Percentiles rank a stretch among this genome's conserved stretches.
phyloP scores from a whole-genome alignment of 1,284 basidiomycete species.

The Cryptococcus sp. region DNA sequence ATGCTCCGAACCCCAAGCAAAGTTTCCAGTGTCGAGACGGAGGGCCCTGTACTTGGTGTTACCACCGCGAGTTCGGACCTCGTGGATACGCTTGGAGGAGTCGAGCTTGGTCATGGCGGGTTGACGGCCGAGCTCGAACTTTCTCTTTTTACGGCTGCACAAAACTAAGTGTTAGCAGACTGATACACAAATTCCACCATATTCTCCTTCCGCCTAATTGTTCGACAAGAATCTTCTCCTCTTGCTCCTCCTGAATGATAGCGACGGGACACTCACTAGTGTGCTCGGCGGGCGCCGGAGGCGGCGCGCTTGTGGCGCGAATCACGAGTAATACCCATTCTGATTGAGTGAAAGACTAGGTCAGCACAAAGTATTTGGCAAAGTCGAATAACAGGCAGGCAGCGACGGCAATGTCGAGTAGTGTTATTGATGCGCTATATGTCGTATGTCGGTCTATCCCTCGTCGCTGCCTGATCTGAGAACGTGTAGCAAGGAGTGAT shows the following conservation, averaged over 20 bases:
- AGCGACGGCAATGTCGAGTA: neutral
- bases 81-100: slow-evolving; percentile 87
- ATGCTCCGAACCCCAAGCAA: slow-evolving; percentile 93
- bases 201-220: too few relatives aligned
- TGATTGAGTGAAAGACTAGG: slow-evolving; percentile 6
- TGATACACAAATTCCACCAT: too few relatives aligned
- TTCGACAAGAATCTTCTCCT: too few relatives aligned
- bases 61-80: slow-evolving; percentile 88
- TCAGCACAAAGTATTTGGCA: slow-evolving; percentile 3
- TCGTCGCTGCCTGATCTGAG: slow-evolving; percentile 2
- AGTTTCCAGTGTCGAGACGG: slow-evolving; percentile 91
- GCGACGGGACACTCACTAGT: slow-evolving; percentile 52
- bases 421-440: neutral
- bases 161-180: neutral
- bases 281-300: slow-evolving; percentile 87
- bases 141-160: slow-evolving; percentile 87
- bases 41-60: slow-evolving; percentile 92
- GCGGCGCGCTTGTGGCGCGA: slow-evolving; percentile 93
- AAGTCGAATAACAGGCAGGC: neutral
- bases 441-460: slow-evolving; percentile 1
- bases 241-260: too few relatives aligned
- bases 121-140: slow-evolving; percentile 97
- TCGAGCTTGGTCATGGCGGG: slow-evolving; percentile 88
- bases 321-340: slow-evolving; percentile 82
- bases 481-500: slow-evolving; percentile 1